Evolutionary conservation across 2,329 filamentous ascomycete species (phyloP).

Genomic region (Harringtonia aguacate): DNA sequence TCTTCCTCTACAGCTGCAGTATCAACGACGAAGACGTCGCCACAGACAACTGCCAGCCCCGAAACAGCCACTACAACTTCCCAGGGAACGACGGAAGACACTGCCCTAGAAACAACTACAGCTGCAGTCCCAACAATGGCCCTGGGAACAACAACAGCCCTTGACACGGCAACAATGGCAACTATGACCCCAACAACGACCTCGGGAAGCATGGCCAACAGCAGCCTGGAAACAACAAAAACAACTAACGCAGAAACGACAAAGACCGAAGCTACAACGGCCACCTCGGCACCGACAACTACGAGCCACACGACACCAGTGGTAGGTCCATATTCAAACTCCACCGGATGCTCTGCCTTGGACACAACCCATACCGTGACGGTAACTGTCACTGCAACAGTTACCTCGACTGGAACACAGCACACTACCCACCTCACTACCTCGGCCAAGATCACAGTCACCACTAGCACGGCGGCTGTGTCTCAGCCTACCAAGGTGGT

Average conservation of each 20-base stretch:
- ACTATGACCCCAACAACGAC: neutral
- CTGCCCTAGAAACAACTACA: too few species aligned
- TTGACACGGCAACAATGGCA: neutral
- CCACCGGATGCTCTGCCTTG: neutral
- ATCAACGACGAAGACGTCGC: slow-evolving; percentile 1
- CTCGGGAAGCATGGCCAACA: neutral
- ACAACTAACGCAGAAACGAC: too few species aligned
- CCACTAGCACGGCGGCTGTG: slow-evolving; percentile 10
- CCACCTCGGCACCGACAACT: slow-evolving; percentile 10
- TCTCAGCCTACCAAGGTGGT: slow-evolving; percentile 6
- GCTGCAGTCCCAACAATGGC: too few species aligned
- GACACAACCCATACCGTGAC: too few species aligned
- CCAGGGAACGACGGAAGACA: too few species aligned
- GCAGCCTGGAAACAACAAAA: too few species aligned
- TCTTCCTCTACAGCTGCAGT: slow-evolving; percentile 6
- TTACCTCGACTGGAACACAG: neutral
- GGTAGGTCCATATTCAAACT: too few species aligned
- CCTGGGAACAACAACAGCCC: neutral
- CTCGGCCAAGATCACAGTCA: slow-evolving; percentile 10
- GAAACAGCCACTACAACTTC: slow-evolving; percentile 1
- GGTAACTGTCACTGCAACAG: neutral
- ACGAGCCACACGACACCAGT: neutral
- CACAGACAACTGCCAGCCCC: slow-evolving; percentile 3
- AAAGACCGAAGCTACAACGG: too few species aligned
- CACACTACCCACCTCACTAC: neutral